Percentiles rank a stretch among this genome's conserved stretches.
These are phyloP conservation scores for Rhododendron ferrugineum DNA, from an alignment of 148 eudicot species.

Conservation along the genomic window DNA sequence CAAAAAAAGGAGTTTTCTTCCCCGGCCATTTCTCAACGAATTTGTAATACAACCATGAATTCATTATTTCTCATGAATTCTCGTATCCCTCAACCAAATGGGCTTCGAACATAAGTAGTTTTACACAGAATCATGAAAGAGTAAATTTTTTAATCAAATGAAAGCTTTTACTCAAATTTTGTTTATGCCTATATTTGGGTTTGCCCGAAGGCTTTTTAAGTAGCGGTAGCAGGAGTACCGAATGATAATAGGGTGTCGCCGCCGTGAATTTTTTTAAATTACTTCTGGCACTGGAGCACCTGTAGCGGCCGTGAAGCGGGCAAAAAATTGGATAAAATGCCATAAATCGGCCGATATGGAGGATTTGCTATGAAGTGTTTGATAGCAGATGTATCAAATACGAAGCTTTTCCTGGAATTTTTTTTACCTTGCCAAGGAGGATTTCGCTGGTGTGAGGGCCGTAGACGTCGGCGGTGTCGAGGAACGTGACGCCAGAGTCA, in stretches of 20 bases:
- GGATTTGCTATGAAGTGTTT: background rate
- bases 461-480: conserved; percentile 7
- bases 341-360: too few relatives aligned
- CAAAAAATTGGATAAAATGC: too few relatives aligned
- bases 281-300: too few relatives aligned
- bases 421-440: conserved; percentile 2
- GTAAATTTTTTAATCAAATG: background rate
- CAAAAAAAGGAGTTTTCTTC: background rate
- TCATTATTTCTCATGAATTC: background rate
- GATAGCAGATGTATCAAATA: background rate
- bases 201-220: background rate
- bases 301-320: too few relatives aligned
- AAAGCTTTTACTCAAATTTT: background rate
- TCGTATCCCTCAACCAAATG: background rate
- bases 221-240: background rate
- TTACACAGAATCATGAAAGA: too few relatives aligned
- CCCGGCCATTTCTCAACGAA: background rate
- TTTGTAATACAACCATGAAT: background rate
- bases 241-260: too few relatives aligned
- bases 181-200: background rate
- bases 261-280: too few relatives aligned
- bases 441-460: background rate
- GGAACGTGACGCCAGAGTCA: conserved; percentile 3
- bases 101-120: background rate
- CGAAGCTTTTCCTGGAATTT: background rate